Base-by-base conservation (phyloP, 2,329 filamentous ascomycete genomes). In the Lasiodiplodia gonubiensis region DNA sequence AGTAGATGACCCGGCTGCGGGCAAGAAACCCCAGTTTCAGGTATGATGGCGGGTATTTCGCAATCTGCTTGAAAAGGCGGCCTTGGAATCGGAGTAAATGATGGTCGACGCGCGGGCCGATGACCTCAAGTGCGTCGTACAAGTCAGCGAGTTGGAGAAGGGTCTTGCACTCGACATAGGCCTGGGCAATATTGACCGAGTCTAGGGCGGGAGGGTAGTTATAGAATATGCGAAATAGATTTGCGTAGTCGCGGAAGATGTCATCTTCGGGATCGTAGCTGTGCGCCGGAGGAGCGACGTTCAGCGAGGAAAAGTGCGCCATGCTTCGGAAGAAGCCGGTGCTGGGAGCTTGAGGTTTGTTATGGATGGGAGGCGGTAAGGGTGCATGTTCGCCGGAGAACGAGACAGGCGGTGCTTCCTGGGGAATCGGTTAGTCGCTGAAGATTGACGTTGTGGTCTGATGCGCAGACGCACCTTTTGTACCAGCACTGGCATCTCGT, bases 201-300 rank as follows among this genome's bases (percentile, higher is more conserved):
- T 97, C 94, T 37, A 98, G 86, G 0, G 88, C 76, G 0, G 94
- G 94, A 0, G 93, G 83, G 77, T 96, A 92, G 78, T 97, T 97
- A 84, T 98, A 98, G 83, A 97, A 97, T 70, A 95, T 91, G 73
- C 94, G 92, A 78, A 98, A 96, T 25, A 98, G 86, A 77, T 97
- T 97, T 77, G 97, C 93, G 79, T 98, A 97, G 81, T 97, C 92
- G 72, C 92, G 92, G 55, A 97, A 85, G 25, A 93, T 86, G 70
- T 96, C 92, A 73, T 92, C 85, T 52, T 83, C 80, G 21, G 83
- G 83, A 65, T 92, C 88, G 68, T 90, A 86, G 55, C 87, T 85
- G 16, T 71, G 69, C 2, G 72, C 70, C 27, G 74, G 74, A 3
- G 78, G 71, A 1, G 76, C 71, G 86, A 18, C 86, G 79, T 23